Evolutionary conservation across 2,329 filamentous ascomycete genomes (phyloP).

Genomic region (Pseudophaeomoniella oleicola): DNA sequence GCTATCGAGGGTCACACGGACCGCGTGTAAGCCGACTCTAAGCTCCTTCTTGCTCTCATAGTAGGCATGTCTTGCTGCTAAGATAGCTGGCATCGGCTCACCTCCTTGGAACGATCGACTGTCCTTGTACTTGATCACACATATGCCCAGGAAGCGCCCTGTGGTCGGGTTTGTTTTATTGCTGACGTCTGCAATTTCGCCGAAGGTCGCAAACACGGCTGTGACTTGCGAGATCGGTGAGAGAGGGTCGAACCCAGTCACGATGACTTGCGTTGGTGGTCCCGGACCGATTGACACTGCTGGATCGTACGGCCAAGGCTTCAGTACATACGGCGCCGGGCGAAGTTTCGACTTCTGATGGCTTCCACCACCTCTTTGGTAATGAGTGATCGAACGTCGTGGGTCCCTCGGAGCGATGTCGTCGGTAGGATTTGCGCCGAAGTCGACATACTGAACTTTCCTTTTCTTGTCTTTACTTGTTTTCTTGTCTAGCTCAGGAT

Average conservation of each 20-base stretch:
- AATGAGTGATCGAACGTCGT: conserved; percentile 54
- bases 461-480: conserved; percentile 40
- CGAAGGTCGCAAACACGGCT: conserved; percentile 64
- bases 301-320: conserved; percentile 67
- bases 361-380: conserved; percentile 45
- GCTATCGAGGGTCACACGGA: conserved; percentile 78
- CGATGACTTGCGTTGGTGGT: conserved; percentile 78
- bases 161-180: conserved; percentile 94
- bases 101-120: conserved; percentile 37
- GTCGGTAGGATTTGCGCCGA: conserved; percentile 51
- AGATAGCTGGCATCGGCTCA: conserved; percentile 50
- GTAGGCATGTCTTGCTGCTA: conserved; percentile 64
- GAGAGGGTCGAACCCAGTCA: conserved; percentile 84
- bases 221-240: conserved; percentile 46
- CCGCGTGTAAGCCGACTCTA: conserved; percentile 60
- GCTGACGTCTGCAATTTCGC: conserved; percentile 77
- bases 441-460: conserved; percentile 37
- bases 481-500: conserved; percentile 47
- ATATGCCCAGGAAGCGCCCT: conserved; percentile 86
- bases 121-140: conserved; percentile 79
- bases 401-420: conserved; percentile 69
- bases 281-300: conserved; percentile 68
- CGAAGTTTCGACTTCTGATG: conserved; percentile 58
- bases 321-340: conserved; percentile 62
- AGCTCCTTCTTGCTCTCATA: conserved; percentile 63